Evolutionary conservation across 805 yeast genomes (phyloP).

Genomic region (Yarrowia sp.): DNA sequence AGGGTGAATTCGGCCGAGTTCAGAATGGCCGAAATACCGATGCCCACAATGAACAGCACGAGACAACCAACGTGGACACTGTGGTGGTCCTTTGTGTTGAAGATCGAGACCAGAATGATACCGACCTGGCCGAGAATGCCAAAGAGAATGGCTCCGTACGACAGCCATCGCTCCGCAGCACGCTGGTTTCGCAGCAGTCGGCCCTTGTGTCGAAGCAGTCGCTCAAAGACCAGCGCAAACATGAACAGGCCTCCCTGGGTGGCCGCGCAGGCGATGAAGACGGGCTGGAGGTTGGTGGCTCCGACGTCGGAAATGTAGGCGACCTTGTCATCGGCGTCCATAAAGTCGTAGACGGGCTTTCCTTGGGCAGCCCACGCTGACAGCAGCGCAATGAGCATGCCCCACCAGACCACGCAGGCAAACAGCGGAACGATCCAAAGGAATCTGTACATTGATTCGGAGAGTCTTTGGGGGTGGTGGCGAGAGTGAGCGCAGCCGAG

Average conservation of each 20-base stretch:
- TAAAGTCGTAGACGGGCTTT: constrained; percentile 62
- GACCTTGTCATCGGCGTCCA: constrained; percentile 48
- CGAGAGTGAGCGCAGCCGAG: background rate
- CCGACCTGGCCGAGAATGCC: constrained; percentile 68
- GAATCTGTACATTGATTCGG: constrained; percentile 6
- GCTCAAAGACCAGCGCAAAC: constrained; percentile 61
- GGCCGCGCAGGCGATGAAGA: constrained; percentile 75
- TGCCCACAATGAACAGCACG: constrained; percentile 64
- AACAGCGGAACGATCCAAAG: constrained; percentile 58
- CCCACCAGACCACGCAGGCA: constrained; percentile 79
- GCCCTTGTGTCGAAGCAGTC: constrained; percentile 54
- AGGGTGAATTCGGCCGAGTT: constrained; percentile 47
- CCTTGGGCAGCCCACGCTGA: constrained; percentile 80
- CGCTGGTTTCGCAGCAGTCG: constrained; percentile 54
- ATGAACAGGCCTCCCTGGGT: constrained; percentile 74
- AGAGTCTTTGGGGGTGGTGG: background rate
- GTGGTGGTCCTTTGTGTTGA: constrained; percentile 60
- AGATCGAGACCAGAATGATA: constrained; percentile 68
- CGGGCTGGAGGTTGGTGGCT: constrained; percentile 80
- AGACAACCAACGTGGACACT: constrained; percentile 63
- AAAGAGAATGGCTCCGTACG: constrained; percentile 46
- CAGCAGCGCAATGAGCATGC: constrained; percentile 79
- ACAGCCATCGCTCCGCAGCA: constrained; percentile 44
- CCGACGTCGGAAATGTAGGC: constrained; percentile 79
- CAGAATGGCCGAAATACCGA: constrained; percentile 53